These are phyloP conservation scores for Neurospora pannonica DNA, from an alignment of 495 filamentous ascomycete species.

Conservation along the genomic window DNA sequence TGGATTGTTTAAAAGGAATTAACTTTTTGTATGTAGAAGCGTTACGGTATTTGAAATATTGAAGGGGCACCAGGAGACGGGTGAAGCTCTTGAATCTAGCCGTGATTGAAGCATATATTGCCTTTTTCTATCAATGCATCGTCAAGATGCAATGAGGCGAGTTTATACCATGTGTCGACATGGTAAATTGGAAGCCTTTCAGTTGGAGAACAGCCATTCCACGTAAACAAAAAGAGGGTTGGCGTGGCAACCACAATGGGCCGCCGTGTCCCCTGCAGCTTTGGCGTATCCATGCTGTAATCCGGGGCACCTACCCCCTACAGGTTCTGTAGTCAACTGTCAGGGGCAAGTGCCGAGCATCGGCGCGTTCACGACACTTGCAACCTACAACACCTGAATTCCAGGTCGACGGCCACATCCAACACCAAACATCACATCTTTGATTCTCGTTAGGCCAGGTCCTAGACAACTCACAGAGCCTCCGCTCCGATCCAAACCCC, in stretches of 20 bases:
- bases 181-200: too few species aligned
- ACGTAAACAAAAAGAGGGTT: neutral
- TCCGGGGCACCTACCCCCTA: neutral
- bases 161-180: too few species aligned
- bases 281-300: neutral
- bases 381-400: neutral
- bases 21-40: constrained; percentile 2
- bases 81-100: neutral
- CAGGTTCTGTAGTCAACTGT: neutral
- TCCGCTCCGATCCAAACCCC: neutral
- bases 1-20: neutral
- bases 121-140: too few species aligned
- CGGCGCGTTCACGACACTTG: neutral
- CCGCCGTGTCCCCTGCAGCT: neutral
- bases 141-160: too few species aligned
- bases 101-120: neutral
- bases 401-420: neutral
- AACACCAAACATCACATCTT: neutral
- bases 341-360: neutral
- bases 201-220: neutral
- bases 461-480: neutral
- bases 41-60: neutral
- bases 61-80: neutral
- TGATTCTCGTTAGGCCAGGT: neutral
- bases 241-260: neutral